Percentiles rank a stretch among this genome's conserved stretches.
Conservation (phyloP, 345 rosid species). For the Balakata baccata region DNA sequence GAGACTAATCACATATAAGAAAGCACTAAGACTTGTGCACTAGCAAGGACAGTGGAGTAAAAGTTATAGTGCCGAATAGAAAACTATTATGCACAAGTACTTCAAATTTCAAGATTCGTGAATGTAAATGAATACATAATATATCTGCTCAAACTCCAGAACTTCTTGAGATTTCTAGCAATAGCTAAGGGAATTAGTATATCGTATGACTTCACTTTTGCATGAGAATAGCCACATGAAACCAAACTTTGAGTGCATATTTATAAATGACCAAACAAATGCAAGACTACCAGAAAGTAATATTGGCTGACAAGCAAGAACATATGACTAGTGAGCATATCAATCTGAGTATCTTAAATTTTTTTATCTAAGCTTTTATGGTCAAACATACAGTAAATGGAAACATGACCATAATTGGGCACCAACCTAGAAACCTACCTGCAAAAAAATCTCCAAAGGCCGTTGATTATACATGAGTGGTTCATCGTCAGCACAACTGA, state of each 20-base stretch:
- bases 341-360: not conserved
- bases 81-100: not conserved
- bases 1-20: slow-evolving; percentile 3
- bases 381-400: not conserved
- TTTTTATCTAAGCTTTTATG: not conserved
- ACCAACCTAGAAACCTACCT: slow-evolving; percentile 43
- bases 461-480: slow-evolving; percentile 42
- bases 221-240: not conserved
- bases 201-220: not conserved
- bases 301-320: not conserved
- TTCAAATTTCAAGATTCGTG: not conserved
- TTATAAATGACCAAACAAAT: not conserved
- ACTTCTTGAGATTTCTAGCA: not conserved
- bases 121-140: not conserved
- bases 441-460: slow-evolving; percentile 59
- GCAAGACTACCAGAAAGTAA: not conserved
- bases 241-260: not conserved
- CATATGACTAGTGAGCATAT: not conserved
- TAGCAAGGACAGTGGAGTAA: not conserved
- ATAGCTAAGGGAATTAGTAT: not conserved
- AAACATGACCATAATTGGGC: not conserved
- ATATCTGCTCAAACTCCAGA: not conserved
- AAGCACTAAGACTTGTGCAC: not conserved
- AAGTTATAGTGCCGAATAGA: not conserved
- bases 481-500: slow-evolving; percentile 45